Conservation (phyloP, 306 rosid species). For the Calophaca sinica region DNA sequence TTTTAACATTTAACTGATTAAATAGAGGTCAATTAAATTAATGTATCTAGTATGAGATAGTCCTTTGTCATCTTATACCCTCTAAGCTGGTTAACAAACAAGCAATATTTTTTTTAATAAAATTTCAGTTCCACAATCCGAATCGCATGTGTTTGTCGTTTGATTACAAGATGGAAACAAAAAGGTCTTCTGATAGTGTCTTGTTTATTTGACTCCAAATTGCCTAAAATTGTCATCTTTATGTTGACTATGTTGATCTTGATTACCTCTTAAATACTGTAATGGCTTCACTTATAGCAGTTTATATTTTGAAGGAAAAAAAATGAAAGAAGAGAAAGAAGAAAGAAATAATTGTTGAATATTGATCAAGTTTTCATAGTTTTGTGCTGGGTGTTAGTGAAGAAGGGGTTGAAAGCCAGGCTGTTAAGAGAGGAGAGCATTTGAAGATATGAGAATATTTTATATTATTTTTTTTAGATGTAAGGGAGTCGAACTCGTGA, state of each 20-base stretch:
- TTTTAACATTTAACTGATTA: constrained; percentile 22
- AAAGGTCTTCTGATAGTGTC: background rate
- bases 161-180: background rate
- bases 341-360: background rate
- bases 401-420: constrained; percentile 3
- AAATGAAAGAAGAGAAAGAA: background rate
- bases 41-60: constrained; percentile 5
- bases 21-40: constrained; percentile 10
- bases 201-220: background rate
- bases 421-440: background rate
- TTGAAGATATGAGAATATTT: too few relatives aligned
- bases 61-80: constrained; percentile 12
- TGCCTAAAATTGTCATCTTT: background rate
- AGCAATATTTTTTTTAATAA: background rate
- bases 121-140: constrained; percentile 21
- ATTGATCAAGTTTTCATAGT: background rate
- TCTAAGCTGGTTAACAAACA: background rate
- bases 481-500: too few relatives aligned
- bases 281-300: background rate
- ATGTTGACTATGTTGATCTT: background rate
- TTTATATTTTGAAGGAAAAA: background rate
- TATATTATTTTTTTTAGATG: too few relatives aligned
- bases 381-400: background rate
- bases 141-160: constrained; percentile 4
- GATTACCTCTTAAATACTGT: background rate